Percentiles rank a stretch among this genome's conserved stretches.
These are phyloP conservation scores for Lagenidium giganteum DNA, from an alignment of 352 stramenopile species.

Conservation along the genomic window DNA sequence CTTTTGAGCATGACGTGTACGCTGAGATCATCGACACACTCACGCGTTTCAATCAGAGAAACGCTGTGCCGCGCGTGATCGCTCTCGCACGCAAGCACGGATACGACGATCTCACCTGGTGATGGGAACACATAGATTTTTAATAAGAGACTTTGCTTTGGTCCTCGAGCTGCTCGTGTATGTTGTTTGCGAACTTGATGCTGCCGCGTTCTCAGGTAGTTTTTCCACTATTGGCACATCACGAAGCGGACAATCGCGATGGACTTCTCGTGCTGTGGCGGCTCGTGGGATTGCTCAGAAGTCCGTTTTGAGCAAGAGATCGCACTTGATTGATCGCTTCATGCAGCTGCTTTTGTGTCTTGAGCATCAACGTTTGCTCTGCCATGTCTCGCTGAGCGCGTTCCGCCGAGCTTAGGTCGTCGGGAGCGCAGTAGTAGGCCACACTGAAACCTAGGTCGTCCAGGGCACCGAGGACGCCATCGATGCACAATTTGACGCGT, in stretches of 20 bases:
- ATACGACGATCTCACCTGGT: too few relatives aligned
- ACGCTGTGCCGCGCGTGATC: conserved; percentile 35
- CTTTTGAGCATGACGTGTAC: conserved; percentile 55
- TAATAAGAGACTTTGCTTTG: too few relatives aligned
- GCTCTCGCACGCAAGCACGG: conserved; percentile 23
- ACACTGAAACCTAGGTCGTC: conserved; percentile 18
- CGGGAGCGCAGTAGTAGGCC: conserved; percentile 22
- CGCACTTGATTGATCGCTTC: conserved; percentile 3
- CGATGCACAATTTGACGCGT: conserved; percentile 23
- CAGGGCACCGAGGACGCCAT: conserved; percentile 19
- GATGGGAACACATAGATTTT: too few relatives aligned
- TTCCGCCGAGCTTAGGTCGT: conserved; percentile 19
- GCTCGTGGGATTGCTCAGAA: conserved; percentile 3
- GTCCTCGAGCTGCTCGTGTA: too few relatives aligned
- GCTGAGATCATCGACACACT: conserved; percentile 45
- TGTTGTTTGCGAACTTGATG: too few relatives aligned
- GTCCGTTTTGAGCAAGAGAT: too few relatives aligned
- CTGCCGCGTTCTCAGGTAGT: too few relatives aligned
- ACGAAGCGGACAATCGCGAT: background rate
- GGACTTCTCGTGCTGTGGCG: background rate
- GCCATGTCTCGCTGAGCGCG: conserved; percentile 12
- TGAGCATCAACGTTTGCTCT: conserved; percentile 17
- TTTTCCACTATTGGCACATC: too few relatives aligned
- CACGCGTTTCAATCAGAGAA: conserved; percentile 34
- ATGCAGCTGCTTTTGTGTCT: conserved; percentile 6